Evolutionary conservation across 345 rosid genomes (phyloP), one percentile per base, ranked within the genome.

Genomic region (Kandelia obovata): DNA sequence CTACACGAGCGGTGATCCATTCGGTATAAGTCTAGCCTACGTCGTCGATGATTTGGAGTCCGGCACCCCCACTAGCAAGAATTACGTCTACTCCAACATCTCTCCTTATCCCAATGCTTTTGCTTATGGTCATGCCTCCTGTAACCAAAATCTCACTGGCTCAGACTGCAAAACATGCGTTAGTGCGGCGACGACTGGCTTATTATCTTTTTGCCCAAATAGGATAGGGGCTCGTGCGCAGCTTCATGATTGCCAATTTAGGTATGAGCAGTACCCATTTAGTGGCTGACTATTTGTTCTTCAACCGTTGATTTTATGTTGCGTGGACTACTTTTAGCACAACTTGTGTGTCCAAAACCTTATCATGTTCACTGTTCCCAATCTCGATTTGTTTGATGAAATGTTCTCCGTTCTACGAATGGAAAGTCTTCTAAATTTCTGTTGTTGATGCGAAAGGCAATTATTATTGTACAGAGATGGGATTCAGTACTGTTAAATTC

Each of bases 241-340:
- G 77, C 89, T 85, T 34, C 59, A 55, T 51, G 88, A 82, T 74
- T 85, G 89, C 52, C 57, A 72, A 6, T 75, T 88, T 66, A 78
- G 89, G 84, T 88, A 85, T 47, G 92, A 85, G 86, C 85, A 88
- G 66, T 82, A 85, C 47, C 87, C 88, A 17, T 81, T 88, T 9
- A 43, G 49, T 43, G 49, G 49, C 13, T 43, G 49, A 43, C 19
- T 43, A 43, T 3, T 43, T 39, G 13, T 9, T 10, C 15, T 2
- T 39, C 4, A 9, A 9, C 10, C 10, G 46, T 9, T 39, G 3
- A 39, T 10, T 39, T 39, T 2, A 39, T 10, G 10, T 10, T 39
- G 46, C 16, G 46, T 8, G 8, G 3, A 7, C 43, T 7, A 9
- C 43, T 37, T 37, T 37, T 7, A 8, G 43, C 43, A 37, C 43